Evolutionary conservation across 2,329 filamentous ascomycete species (phyloP).

Genomic region (Fusarium napiforme): DNA sequence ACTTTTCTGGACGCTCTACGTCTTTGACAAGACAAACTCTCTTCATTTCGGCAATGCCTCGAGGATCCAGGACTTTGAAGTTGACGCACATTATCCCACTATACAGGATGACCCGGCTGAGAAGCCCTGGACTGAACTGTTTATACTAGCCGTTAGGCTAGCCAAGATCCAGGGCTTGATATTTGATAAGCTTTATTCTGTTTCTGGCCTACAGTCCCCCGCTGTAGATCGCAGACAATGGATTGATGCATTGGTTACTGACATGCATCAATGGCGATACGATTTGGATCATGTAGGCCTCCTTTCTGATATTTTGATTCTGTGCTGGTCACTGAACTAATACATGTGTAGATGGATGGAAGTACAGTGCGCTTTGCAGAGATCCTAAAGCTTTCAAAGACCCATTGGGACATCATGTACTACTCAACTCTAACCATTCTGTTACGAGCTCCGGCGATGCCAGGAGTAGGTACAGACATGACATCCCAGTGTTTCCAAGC

Average conservation of each 20-base stretch:
- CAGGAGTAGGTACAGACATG: conserved; percentile 16
- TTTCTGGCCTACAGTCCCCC: background rate
- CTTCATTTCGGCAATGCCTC: conserved; percentile 27
- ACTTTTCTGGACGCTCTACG: conserved; percentile 35
- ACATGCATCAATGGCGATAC: conserved; percentile 21
- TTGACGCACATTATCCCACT: conserved; percentile 19
- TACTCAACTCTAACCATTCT: conserved; percentile 33
- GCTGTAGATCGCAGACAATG: conserved; percentile 8
- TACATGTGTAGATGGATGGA: conserved; percentile 1
- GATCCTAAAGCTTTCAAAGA: conserved; percentile 6
- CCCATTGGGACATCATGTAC: conserved; percentile 38
- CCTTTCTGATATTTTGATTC: too few relatives aligned
- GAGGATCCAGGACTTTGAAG: conserved; percentile 31
- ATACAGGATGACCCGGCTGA: conserved; percentile 5
- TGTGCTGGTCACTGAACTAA: rapidly evolving
- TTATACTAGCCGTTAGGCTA: conserved; percentile 15
- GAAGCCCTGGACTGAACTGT: conserved; percentile 23
- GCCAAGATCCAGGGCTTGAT: conserved; percentile 25
- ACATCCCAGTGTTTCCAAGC: conserved; percentile 32
- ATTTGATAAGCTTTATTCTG: conserved; percentile 29
- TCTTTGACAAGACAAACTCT: conserved; percentile 31
- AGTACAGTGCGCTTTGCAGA: conserved; percentile 9
- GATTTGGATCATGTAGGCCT: conserved; percentile 16
- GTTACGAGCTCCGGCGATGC: conserved; percentile 20
- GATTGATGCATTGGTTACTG: conserved; percentile 12